Evolutionary conservation across 805 yeast genomes (phyloP).

Genomic region (Saccharomyces mikatae): DNA sequence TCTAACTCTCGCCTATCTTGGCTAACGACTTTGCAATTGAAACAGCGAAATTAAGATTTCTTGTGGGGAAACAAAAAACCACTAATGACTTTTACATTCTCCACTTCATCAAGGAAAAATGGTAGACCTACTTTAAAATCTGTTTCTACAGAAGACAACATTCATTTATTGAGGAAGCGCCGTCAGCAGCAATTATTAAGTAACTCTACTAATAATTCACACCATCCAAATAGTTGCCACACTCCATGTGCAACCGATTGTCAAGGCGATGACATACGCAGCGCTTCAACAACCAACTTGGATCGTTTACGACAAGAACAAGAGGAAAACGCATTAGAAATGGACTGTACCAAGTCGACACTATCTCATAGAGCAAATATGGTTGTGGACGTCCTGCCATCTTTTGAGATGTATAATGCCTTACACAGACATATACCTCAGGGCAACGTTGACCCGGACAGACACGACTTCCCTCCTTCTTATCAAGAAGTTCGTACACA

Average conservation of each 20-base stretch:
- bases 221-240: neutral
- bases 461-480: slow-evolving; percentile 30
- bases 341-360: neutral
- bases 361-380: slow-evolving; percentile 6
- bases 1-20: neutral
- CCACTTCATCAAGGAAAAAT: neutral
- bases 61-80: neutral
- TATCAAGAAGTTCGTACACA: slow-evolving; percentile 24
- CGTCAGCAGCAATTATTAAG: neutral
- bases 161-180: neutral
- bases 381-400: slow-evolving; percentile 51
- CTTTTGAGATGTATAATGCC: slow-evolving; percentile 59
- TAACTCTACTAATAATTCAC: neutral
- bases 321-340: neutral
- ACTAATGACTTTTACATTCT: neutral
- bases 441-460: slow-evolving; percentile 30
- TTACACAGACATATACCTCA: slow-evolving; percentile 35
- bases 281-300: neutral
- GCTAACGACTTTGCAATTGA: neutral
- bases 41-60: neutral
- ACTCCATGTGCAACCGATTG: neutral
- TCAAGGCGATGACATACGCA: neutral
- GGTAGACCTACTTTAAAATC: neutral
- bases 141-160: neutral
- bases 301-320: neutral